These are phyloP conservation scores for Leptographium procerum DNA, from an alignment of 2,329 filamentous ascomycete genomes.

Conservation along the genomic window DNA sequence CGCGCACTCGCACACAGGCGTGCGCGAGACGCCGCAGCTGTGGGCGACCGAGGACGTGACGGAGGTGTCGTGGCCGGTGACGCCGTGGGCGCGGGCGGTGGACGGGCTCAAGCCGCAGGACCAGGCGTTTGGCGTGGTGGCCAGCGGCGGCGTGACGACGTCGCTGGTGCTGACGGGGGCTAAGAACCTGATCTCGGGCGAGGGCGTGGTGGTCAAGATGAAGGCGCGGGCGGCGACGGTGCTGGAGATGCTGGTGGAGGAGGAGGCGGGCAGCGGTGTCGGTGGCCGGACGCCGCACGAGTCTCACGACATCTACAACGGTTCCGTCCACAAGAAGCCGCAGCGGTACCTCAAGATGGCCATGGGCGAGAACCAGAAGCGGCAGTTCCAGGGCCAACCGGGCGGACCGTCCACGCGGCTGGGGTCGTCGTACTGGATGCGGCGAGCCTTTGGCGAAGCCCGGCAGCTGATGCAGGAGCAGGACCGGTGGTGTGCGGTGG, in stretches of 20 bases:
- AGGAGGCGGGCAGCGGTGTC: constrained; percentile 5
- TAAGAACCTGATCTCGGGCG: constrained; percentile 33
- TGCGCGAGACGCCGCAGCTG: constrained; percentile 22
- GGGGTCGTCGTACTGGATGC: constrained; percentile 27
- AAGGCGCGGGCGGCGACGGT: constrained; percentile 25
- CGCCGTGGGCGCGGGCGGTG: constrained; percentile 25
- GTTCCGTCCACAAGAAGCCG: constrained; percentile 15
- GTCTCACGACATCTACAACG: too few relatives aligned
- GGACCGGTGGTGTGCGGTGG: constrained; percentile 16
- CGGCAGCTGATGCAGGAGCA: constrained; percentile 24
- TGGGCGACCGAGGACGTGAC: constrained; percentile 23
- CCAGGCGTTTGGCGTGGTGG: constrained; percentile 23
- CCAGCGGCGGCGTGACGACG: constrained; percentile 32
- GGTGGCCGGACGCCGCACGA: constrained; percentile 19
- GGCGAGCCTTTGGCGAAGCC: constrained; percentile 26
- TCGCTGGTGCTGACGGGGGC: constrained; percentile 33
- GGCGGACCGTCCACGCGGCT: constrained; percentile 17
- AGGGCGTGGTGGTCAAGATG: constrained; percentile 31
- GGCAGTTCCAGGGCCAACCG: constrained; percentile 21
- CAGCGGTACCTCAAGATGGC: constrained; percentile 33
- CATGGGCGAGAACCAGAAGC: constrained; percentile 32
- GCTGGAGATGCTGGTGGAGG: constrained; percentile 29
- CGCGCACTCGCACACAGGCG: constrained; percentile 32
- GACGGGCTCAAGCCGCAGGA: constrained; percentile 32
- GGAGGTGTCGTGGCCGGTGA: constrained; percentile 25